These are phyloP conservation scores for Rhizophlyctis rosea DNA, from an alignment of 192 early-diverging fungal species.

Conservation along the genomic window DNA sequence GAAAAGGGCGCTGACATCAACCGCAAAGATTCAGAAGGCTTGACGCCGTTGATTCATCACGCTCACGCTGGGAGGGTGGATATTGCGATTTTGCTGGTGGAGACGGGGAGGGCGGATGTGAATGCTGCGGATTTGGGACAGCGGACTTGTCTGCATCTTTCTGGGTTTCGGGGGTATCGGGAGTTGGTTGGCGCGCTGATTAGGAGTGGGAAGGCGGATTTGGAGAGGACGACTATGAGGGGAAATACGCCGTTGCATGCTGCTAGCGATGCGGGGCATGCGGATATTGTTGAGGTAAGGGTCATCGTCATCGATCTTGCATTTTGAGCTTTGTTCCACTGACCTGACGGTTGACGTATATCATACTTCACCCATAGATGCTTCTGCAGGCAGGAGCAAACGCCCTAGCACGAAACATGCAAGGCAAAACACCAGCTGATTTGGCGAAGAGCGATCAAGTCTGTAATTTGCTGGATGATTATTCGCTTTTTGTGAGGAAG, in stretches of 20 bases:
- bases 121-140: slow-evolving; percentile 10
- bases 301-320: no score
- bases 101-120: neutral
- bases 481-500: neutral
- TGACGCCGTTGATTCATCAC: slow-evolving; percentile 20
- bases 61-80: neutral
- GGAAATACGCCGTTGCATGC: slow-evolving; percentile 36
- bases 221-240: slow-evolving; percentile 9
- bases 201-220: neutral
- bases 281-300: slow-evolving; percentile 16
- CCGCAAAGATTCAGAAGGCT: neutral
- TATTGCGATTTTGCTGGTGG: neutral
- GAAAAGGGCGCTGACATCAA: neutral
- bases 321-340: no score
- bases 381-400: slow-evolving; percentile 25
- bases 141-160: slow-evolving; percentile 15
- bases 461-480: slow-evolving; percentile 14
- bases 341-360: no score
- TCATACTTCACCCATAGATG: no score
- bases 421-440: slow-evolving; percentile 22
- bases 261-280: slow-evolving; percentile 22
- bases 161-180: slow-evolving; percentile 10
- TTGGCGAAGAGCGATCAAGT: slow-evolving; percentile 16
- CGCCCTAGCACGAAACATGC: slow-evolving; percentile 5
- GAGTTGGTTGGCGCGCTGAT: slow-evolving; percentile 3